Percentiles rank a stretch among this genome's conserved stretches.
These are phyloP conservation scores for Melampsora larici-populina DNA, from an alignment of 1,284 basidiomycete species.

Conservation along the genomic window DNA sequence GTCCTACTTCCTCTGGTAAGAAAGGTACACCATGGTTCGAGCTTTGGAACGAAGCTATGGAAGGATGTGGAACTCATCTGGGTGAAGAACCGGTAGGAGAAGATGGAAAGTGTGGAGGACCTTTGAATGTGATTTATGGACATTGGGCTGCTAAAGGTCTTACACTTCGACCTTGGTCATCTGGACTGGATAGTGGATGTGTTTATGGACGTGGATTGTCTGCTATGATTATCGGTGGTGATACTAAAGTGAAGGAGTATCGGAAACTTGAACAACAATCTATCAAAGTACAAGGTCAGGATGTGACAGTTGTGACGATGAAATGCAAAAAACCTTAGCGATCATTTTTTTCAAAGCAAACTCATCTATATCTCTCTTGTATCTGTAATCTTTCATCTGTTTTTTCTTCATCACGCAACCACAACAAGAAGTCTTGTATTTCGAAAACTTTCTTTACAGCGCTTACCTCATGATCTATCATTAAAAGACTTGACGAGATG, in stretches of 20 bases:
- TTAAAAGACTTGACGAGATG: no score
- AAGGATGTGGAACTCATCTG: not conserved
- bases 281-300: not conserved
- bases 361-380: no score
- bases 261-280: not conserved
- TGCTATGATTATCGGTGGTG: slow-evolving; percentile 20
- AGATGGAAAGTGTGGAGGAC: slow-evolving; percentile 2
- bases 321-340: slow-evolving; percentile 7
- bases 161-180: slow-evolving; percentile 26
- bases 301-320: not conserved
- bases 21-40: slow-evolving; percentile 38
- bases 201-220: slow-evolving; percentile 30
- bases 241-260: not conserved
- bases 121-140: slow-evolving; percentile 28
- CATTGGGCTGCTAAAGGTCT: slow-evolving; percentile 43
- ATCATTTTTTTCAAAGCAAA: no score
- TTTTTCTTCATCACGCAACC: no score
- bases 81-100: not conserved
- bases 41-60: slow-evolving; percentile 39
- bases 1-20: not conserved
- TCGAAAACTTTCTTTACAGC: no score
- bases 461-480: no score
- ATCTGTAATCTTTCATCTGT: no score
- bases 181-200: slow-evolving; percentile 33
- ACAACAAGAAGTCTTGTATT: no score